Evolutionary conservation across 78 protist species (phyloP), one percentile per base, ranked within the genome.

Genomic region (Blattamonas nauphoetae): DNA sequence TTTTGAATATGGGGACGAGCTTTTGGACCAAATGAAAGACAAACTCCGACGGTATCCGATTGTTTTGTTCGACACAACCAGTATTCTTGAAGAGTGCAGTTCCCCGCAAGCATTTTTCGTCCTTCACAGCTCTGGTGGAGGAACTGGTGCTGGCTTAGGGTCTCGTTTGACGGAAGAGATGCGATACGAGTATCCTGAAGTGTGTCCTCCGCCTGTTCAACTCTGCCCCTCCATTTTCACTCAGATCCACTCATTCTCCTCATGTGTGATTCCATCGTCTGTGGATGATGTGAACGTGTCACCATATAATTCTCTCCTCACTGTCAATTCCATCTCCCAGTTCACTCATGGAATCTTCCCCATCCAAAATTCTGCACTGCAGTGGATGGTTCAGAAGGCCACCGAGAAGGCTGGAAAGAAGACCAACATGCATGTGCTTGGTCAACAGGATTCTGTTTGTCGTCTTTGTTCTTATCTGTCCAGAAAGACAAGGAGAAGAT

Each of bases 81-180:
- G 79, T 0, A 42, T 44, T 1, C 92, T 79, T 3, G 93, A 92
- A 45, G 0, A 0, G 1, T 95, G 97, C 89, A 94, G 92, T 82
- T 91, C 92, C 0, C 36, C 79, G n/a, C 89, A 88, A 45, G 45
- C 91, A 33, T 93, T 93, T 91, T 46, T 92, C 63, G 34, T 93
- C 41, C 0, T 90, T 1, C 93, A 92, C 86, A 87, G 92, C 2
- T 5, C 91, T 1, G 94, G 96, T 1, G 97, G 97, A 0, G 97
- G 97, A 29, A 93, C 97, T 0, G 97, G 97, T 5, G 86, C 94
- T 0, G 97, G 97, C 0, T 81, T 95, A 0, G 97, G 97, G 36
- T 88, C 95, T 2, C 41, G 89, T 11, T 91, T 95, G 42, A 87
- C n/a, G 0, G 95, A 93, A 36, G 84, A 90, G 29, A 92, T 3